Evolutionary conservation across 1,284 basidiomycete species (phyloP).

Genomic region (Heterobasidion occidentale): DNA sequence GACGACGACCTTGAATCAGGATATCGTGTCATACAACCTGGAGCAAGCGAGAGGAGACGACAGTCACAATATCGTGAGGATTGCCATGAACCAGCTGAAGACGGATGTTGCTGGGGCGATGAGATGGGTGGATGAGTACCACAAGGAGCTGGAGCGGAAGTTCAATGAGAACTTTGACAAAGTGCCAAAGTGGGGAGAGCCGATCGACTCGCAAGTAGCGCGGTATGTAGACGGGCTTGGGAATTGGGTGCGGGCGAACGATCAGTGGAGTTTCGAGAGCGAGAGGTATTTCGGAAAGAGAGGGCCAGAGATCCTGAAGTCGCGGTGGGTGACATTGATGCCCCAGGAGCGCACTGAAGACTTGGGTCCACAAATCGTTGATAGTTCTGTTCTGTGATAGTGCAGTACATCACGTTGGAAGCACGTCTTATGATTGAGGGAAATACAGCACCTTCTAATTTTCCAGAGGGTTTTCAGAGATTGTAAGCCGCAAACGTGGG

Average conservation of each 20-base stretch:
- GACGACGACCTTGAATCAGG: constrained; percentile 5
- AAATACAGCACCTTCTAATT: too few species aligned
- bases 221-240: constrained; percentile 19
- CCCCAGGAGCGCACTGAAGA: neutral
- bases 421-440: too few species aligned
- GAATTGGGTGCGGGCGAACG: constrained; percentile 18
- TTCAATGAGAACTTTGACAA: constrained; percentile 10
- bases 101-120: constrained; percentile 14
- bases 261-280: constrained; percentile 23
- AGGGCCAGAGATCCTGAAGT: constrained; percentile 15
- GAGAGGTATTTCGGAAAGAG: constrained; percentile 21
- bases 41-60: constrained; percentile 15
- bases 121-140: constrained; percentile 11
- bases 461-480: too few species aligned
- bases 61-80: constrained; percentile 17
- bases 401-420: too few species aligned
- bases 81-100: constrained; percentile 15
- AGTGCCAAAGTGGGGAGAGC: constrained; percentile 14
- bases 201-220: constrained; percentile 12
- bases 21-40: constrained; percentile 18
- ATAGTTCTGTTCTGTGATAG: neutral
- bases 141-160: constrained; percentile 6
- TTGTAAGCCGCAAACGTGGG: too few species aligned
- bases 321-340: neutral
- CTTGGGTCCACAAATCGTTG: neutral